Conservation (phyloP, 1,139 yeast genomes). For the Citeromyces hawaiiensis region DNA sequence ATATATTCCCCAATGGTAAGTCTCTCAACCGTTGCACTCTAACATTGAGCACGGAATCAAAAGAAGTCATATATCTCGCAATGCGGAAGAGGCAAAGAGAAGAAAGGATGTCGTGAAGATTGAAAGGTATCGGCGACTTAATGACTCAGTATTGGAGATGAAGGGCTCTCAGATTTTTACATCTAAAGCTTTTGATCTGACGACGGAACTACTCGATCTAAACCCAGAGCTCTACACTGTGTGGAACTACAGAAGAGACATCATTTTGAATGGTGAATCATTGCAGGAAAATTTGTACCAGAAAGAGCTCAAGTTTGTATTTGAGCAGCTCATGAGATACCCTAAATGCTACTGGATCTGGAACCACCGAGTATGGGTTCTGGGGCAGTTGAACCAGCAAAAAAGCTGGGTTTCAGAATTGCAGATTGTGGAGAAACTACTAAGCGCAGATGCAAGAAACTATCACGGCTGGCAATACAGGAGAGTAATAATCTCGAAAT, state of each 20-base stretch:
- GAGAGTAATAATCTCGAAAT: slow-evolving; percentile 46
- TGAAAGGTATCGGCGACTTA: slow-evolving; percentile 33
- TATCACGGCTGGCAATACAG: slow-evolving; percentile 96
- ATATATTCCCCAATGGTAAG: background rate
- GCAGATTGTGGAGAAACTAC: slow-evolving; percentile 50
- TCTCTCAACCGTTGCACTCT: background rate
- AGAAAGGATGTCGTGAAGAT: slow-evolving; percentile 43
- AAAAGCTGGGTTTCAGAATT: slow-evolving; percentile 52
- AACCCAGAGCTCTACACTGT: slow-evolving; percentile 85
- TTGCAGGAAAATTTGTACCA: slow-evolving; percentile 5
- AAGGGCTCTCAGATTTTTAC: slow-evolving; percentile 22
- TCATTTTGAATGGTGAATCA: slow-evolving; percentile 27
- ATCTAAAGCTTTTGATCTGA: slow-evolving; percentile 31
- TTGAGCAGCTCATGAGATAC: slow-evolving; percentile 41
- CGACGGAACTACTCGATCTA: slow-evolving; percentile 40
- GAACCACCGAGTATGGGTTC: slow-evolving; percentile 85
- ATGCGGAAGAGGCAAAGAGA: slow-evolving; percentile 39
- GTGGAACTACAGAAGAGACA: slow-evolving; percentile 85
- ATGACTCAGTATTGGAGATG: slow-evolving; percentile 24
- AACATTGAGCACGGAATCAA: slow-evolving; percentile 53
- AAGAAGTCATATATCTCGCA: slow-evolving; percentile 37
- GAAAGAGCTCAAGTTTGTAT: slow-evolving; percentile 51
- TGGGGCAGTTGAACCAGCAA: slow-evolving; percentile 22
- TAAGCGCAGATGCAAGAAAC: slow-evolving; percentile 67
- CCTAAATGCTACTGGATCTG: slow-evolving; percentile 97